These are phyloP conservation scores for Phanerochaete sordida DNA, from an alignment of 768 basidiomycete species.

Conservation along the genomic window DNA sequence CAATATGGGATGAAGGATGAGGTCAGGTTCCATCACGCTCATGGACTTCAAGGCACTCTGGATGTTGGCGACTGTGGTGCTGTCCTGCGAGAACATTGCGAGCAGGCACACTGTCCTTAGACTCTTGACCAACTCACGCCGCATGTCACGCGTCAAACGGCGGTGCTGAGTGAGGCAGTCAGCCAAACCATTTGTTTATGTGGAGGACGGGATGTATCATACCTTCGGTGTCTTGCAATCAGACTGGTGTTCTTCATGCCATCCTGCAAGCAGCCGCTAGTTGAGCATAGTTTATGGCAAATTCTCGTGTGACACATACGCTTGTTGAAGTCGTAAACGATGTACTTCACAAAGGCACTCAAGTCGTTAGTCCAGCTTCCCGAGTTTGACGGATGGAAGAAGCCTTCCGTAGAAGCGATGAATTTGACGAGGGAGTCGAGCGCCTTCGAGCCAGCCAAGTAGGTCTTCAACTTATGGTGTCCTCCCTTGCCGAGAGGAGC, in stretches of 20 bases:
- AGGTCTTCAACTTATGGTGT: slow-evolving; percentile 43
- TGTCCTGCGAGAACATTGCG: slow-evolving; percentile 89
- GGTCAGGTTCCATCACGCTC: slow-evolving; percentile 80
- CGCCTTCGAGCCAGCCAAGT: slow-evolving; percentile 81
- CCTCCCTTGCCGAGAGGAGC: slow-evolving; percentile 50
- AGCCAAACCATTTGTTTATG: neutral
- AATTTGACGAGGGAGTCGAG: slow-evolving; percentile 82
- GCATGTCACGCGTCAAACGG: slow-evolving; percentile 74
- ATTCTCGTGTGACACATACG: slow-evolving; percentile 35
- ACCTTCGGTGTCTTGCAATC: slow-evolving; percentile 80
- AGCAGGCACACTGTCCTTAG: slow-evolving; percentile 78
- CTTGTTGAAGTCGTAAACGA: slow-evolving; percentile 83
- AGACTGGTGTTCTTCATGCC: slow-evolving; percentile 73
- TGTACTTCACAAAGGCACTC: slow-evolving; percentile 81
- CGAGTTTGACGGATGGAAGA: slow-evolving; percentile 89
- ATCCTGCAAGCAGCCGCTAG: slow-evolving; percentile 44
- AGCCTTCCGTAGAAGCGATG: slow-evolving; percentile 83
- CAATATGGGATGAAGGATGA: slow-evolving; percentile 76
- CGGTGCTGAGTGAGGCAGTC: slow-evolving; percentile 45
- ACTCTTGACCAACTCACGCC: slow-evolving; percentile 78
- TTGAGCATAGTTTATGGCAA: neutral
- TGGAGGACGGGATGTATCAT: slow-evolving; percentile 12
- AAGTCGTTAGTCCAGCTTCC: slow-evolving; percentile 80
- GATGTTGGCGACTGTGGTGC: slow-evolving; percentile 68
- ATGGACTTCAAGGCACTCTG: slow-evolving; percentile 80